These are phyloP conservation scores for Leucosporidium yakuticum DNA, from an alignment of 768 basidiomycete species.

Conservation along the genomic window DNA sequence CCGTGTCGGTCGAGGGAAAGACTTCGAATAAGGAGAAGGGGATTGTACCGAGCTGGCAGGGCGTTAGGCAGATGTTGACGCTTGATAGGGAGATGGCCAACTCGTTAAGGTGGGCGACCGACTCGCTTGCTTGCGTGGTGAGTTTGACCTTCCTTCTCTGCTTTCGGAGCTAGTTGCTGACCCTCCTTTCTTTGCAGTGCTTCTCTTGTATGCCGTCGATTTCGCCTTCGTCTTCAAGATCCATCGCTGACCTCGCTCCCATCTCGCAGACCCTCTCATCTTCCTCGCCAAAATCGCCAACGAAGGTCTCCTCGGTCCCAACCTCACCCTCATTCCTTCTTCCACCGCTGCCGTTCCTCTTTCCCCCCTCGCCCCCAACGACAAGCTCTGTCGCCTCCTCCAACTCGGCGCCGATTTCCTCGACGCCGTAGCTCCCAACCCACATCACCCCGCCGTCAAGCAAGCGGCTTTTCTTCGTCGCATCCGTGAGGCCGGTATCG, in stretches of 20 bases:
- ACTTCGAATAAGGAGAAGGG: not conserved
- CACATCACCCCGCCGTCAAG: constrained; percentile 21
- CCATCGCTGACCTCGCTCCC: not conserved
- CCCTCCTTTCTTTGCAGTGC: not conserved
- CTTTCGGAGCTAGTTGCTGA: not conserved
- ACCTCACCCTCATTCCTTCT: constrained; percentile 23
- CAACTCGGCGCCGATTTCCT: constrained; percentile 32
- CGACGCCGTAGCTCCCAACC: constrained; percentile 30
- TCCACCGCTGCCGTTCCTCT: not conserved
- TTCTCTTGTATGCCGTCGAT: not conserved
- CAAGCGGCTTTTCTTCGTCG: constrained; percentile 32
- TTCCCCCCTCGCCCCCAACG: constrained; percentile 15
- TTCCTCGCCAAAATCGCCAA: constrained; percentile 31
- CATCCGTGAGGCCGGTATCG: constrained; percentile 31
- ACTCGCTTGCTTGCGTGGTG: constrained; percentile 31
- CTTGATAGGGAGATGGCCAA: constrained; percentile 17
- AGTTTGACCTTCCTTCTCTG: not conserved
- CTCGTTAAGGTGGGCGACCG: constrained; percentile 25
- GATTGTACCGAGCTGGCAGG: not conserved
- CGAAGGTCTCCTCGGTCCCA: constrained; percentile 29
- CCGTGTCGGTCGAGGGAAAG: constrained; percentile 12
- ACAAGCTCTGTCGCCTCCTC: constrained; percentile 32
- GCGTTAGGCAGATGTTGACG: not conserved
- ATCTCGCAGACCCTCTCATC: constrained; percentile 18
- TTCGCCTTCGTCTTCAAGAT: not conserved